Percentiles rank a stretch among this genome's conserved stretches.
Evolutionary conservation across 2,329 filamentous ascomycete genomes (phyloP).

Genomic region (Trichoderma arundinaceum): DNA sequence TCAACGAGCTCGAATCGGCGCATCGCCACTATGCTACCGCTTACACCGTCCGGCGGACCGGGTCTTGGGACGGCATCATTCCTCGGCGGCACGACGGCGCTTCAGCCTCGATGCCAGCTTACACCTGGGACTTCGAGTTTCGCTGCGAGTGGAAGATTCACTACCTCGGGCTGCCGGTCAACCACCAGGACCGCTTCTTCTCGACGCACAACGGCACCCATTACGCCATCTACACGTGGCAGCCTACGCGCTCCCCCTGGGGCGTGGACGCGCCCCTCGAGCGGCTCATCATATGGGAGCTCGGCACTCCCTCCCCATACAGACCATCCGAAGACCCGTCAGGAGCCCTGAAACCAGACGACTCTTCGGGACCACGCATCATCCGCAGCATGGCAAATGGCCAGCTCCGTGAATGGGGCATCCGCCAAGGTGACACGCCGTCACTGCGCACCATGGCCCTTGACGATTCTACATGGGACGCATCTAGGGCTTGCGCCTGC

Average conservation of each 20-base stretch:
- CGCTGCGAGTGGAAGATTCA: slow-evolving; percentile 67
- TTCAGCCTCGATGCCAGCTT: background rate
- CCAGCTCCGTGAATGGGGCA: slow-evolving; percentile 58
- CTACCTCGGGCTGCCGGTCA: slow-evolving; percentile 60
- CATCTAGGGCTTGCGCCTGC: slow-evolving; percentile 37
- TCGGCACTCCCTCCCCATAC: slow-evolving; percentile 55
- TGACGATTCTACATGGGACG: slow-evolving; percentile 50
- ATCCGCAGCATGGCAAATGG: slow-evolving; percentile 56
- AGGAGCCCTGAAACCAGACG: slow-evolving; percentile 45
- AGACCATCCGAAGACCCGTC: slow-evolving; percentile 57
- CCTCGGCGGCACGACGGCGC: background rate
- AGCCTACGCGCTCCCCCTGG: slow-evolving; percentile 61
- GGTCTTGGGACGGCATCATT: slow-evolving; percentile 8
- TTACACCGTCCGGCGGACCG: slow-evolving; percentile 52
- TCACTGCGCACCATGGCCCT: slow-evolving; percentile 57
- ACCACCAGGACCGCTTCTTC: slow-evolving; percentile 65
- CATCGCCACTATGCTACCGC: slow-evolving; percentile 65
- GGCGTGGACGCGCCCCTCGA: slow-evolving; percentile 63
- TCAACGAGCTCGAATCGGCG: slow-evolving; percentile 57
- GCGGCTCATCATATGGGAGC: slow-evolving; percentile 64
- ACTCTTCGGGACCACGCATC: slow-evolving; percentile 47
- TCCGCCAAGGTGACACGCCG: slow-evolving; percentile 60
- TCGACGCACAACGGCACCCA: slow-evolving; percentile 64
- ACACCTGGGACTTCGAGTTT: slow-evolving; percentile 52
- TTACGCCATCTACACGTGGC: slow-evolving; percentile 68